Evolutionary conservation across 1,284 basidiomycete genomes (phyloP), one percentile per base, ranked within the genome.

Genomic region (Puccinia novopanici): DNA sequence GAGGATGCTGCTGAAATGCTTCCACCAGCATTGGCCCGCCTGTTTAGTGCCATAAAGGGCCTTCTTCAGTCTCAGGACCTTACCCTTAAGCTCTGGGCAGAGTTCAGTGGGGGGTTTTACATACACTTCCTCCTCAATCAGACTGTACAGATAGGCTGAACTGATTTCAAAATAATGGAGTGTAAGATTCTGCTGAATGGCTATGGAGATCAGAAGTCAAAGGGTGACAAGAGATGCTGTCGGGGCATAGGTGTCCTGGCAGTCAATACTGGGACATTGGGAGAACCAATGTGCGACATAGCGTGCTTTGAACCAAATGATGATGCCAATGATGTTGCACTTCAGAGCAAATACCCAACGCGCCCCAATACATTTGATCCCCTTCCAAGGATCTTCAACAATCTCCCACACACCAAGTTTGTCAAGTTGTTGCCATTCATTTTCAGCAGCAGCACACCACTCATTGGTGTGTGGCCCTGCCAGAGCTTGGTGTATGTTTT

Each of bases 31-130:
- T 27, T n/a, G n/a, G 3, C 27, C 75, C 6, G 75, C 75, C 30
- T 77, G 59, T 67, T 52, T 67, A 22, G 75, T 77, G 8, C 75
- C 61, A 30, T 77, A 68, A 4, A 77, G 30, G 0, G 75, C 75
- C 30, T 67, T 63, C 27, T 34, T 30, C 2, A 77, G 40, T 30
- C 52, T 34, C 10, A 54, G 27, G 1, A 70, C 50, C 22, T 78
- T 78, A 12, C 61, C 75, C 34, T 67, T 40, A 3, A 24, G 17
- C 24, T 30, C 27, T 15, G 37, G 67, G 27, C 34, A 10, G 22
- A 71, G 24, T 63, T 67, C 68, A 3, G 34, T 27, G 2, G 57
- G 67, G 2, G 50, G 30, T 61, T 50, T 34, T 12, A 79, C 54
- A 30, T 50, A 79, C 0, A 79, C n/a, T 6, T 71, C 65, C 42